These are phyloP conservation scores for Primulina eburnea DNA, from an alignment of 257 asterid species.

Conservation along the genomic window DNA sequence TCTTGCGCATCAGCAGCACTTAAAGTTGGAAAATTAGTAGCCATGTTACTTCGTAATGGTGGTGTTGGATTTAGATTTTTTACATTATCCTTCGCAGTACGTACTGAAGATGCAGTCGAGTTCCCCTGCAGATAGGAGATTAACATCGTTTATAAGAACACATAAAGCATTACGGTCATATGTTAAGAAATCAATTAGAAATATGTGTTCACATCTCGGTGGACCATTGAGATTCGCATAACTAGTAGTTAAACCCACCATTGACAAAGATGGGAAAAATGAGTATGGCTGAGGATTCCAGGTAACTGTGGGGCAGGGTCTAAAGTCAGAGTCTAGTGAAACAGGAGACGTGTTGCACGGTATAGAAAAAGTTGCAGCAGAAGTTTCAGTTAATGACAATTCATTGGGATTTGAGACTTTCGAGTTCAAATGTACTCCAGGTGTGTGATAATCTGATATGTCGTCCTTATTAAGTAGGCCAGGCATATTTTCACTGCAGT, in stretches of 20 bases:
- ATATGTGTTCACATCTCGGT: not conserved
- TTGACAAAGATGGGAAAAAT: slow-evolving; percentile 32
- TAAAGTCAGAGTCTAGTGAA: slow-evolving; percentile 36
- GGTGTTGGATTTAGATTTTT: slow-evolving; percentile 29
- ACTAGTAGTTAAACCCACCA: slow-evolving; percentile 35
- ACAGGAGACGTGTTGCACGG: slow-evolving; percentile 32
- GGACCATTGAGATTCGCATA: slow-evolving; percentile 20
- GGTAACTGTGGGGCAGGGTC: slow-evolving; percentile 37
- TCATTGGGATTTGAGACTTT: slow-evolving; percentile 30
- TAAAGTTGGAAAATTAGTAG: slow-evolving; percentile 27
- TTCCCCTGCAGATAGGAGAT: slow-evolving; percentile 42
- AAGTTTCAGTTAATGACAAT: slow-evolving; percentile 27
- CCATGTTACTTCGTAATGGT: slow-evolving; percentile 27
- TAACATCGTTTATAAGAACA: slow-evolving; percentile 13
- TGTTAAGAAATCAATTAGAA: not conserved
- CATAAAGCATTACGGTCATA: slow-evolving; percentile 5
- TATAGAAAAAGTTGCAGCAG: slow-evolving; percentile 24
- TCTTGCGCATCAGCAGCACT: slow-evolving; percentile 24
- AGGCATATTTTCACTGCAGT: slow-evolving; percentile 39
- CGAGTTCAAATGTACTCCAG: slow-evolving; percentile 24
- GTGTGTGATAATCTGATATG: slow-evolving; percentile 33
- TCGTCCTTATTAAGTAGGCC: slow-evolving; percentile 33
- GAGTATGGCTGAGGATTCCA: slow-evolving; percentile 38
- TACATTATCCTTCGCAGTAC: slow-evolving; percentile 30
- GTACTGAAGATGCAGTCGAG: slow-evolving; percentile 32